phyloP scores from a whole-genome alignment of 805 yeast species.

The Zygoascus flipseniorum region DNA sequence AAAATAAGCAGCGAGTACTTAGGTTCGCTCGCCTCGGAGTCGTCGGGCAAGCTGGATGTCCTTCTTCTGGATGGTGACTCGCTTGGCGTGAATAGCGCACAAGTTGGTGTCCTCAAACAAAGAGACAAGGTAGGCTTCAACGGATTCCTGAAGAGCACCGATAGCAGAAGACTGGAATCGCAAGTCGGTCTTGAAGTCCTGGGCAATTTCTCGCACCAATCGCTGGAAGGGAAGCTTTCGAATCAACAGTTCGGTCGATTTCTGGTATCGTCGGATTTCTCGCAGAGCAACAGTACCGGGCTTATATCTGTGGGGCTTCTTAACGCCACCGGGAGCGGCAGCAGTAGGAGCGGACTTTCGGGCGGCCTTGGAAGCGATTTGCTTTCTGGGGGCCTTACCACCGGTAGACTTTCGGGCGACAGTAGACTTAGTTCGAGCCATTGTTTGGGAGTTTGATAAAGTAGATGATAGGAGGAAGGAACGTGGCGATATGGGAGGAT shows the following conservation, averaged over 20 bases:
- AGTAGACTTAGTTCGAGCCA: conserved; percentile 82
- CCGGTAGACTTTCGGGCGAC: conserved; percentile 80
- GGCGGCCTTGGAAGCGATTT: conserved; percentile 84
- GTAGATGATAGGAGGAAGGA: conserved; percentile 4
- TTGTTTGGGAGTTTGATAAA: conserved; percentile 23
- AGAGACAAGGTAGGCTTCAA: conserved; percentile 95
- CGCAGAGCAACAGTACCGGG: conserved; percentile 92
- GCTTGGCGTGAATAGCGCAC: conserved; percentile 98
- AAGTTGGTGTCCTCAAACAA: conserved; percentile 95
- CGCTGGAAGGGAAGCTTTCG: conserved; percentile 90
- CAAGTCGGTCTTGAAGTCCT: conserved; percentile 77
- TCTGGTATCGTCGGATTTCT: conserved; percentile 89
- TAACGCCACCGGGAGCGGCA: conserved; percentile 75
- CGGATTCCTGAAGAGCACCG: conserved; percentile 93
- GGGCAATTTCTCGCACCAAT: conserved; percentile 82
- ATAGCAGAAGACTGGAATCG: conserved; percentile 86
- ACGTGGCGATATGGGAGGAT: conserved; percentile 5
- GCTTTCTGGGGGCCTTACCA: conserved; percentile 92
- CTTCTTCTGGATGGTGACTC: conserved; percentile 97
- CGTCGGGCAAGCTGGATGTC: conserved; percentile 91
- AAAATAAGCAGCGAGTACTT: conserved; percentile 6
- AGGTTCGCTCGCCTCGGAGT: conserved; percentile 81
- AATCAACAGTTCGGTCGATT: conserved; percentile 76
- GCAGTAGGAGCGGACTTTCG: conserved; percentile 77
- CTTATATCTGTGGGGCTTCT: conserved; percentile 90